Percentiles rank a stretch among this genome's conserved stretches.
phyloP scores from a whole-genome alignment of 1,284 basidiomycete species.

The Ganoderma resinaceum region DNA sequence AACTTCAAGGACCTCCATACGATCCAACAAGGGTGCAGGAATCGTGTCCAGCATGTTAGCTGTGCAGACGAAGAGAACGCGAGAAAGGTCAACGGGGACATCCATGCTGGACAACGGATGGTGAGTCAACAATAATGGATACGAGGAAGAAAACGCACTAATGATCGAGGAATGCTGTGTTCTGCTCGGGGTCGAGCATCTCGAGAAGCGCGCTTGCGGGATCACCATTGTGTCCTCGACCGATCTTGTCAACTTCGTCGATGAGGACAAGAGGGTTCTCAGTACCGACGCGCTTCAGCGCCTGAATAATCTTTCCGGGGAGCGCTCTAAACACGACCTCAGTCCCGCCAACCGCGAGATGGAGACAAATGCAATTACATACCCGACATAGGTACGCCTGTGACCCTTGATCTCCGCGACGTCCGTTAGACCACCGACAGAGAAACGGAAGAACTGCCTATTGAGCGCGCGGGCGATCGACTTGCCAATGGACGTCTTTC shows the following conservation, averaged over 20 bases:
- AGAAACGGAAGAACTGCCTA: slow-evolving; percentile 94
- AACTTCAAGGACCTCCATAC: slow-evolving; percentile 98
- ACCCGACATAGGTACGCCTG: slow-evolving; percentile 95
- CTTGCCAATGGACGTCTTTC: slow-evolving; percentile 95
- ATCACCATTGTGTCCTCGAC: slow-evolving; percentile 95
- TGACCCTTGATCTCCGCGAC: slow-evolving; percentile 99
- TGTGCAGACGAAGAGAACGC: slow-evolving; percentile 98
- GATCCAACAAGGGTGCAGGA: slow-evolving; percentile 94
- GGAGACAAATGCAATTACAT: slow-evolving; percentile 34
- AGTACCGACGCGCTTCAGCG: slow-evolving; percentile 94
- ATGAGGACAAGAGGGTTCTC: slow-evolving; percentile 98
- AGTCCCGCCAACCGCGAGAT: background rate
- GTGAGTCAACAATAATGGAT: slow-evolving; percentile 2
- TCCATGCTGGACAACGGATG: slow-evolving; percentile 74
- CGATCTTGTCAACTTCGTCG: slow-evolving; percentile 99
- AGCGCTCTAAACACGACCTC: slow-evolving; percentile 67
- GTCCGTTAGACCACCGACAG: slow-evolving; percentile 95
- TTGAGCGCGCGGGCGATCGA: slow-evolving; percentile 90
- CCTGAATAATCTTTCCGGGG: slow-evolving; percentile 98
- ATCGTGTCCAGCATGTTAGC: slow-evolving; percentile 97
- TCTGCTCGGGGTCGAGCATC: slow-evolving; percentile 99
- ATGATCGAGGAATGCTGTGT: slow-evolving; percentile 95
- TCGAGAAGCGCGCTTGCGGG: slow-evolving; percentile 94
- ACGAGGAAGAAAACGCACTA: slow-evolving; percentile 63
- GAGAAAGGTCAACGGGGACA: slow-evolving; percentile 95